phyloP scores from a whole-genome alignment of 208 protist genomes.

The Trypanosoma platydactyli region DNA sequence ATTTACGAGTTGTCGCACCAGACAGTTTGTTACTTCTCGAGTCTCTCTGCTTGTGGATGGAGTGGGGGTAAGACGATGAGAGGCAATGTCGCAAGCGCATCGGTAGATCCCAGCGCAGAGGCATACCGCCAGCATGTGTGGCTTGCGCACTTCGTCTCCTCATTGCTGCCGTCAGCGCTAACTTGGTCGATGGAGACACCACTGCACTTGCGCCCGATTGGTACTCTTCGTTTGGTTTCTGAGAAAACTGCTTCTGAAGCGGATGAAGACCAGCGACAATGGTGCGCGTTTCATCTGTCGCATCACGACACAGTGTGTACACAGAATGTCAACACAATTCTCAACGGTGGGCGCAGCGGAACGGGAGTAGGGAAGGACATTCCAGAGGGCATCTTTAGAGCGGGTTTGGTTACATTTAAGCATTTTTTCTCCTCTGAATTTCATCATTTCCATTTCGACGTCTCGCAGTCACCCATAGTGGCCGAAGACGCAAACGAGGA shows the following conservation, averaged over 20 bases:
- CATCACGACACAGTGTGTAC: constrained; percentile 81
- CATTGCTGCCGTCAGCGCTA: constrained; percentile 74
- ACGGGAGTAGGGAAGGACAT: constrained; percentile 52
- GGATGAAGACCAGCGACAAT: constrained; percentile 19
- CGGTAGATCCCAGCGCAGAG: neutral
- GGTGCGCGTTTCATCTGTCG: constrained; percentile 80
- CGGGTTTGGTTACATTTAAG: constrained; percentile 45
- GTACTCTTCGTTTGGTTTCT: constrained; percentile 23
- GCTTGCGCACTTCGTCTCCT: constrained; percentile 78
- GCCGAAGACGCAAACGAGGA: neutral
- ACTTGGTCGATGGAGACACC: constrained; percentile 68
- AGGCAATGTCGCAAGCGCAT: neutral
- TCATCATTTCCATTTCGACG: constrained; percentile 60
- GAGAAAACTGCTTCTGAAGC: neutral
- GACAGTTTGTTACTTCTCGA: constrained; percentile 62
- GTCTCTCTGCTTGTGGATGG: constrained; percentile 68
- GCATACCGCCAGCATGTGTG: constrained; percentile 43
- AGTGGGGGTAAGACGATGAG: neutral
- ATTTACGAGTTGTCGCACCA: constrained; percentile 73
- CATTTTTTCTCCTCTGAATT: constrained; percentile 64
- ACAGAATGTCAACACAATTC: constrained; percentile 67
- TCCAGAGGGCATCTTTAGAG: constrained; percentile 61
- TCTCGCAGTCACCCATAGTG: constrained; percentile 26
- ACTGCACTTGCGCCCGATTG: constrained; percentile 61
- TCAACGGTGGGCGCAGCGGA: constrained; percentile 58